Percentiles rank a stretch among this genome's conserved stretches.
These are phyloP conservation scores for Suaeda aralocaspica DNA, from an alignment of 148 eudicot genomes.

Conservation along the genomic window DNA sequence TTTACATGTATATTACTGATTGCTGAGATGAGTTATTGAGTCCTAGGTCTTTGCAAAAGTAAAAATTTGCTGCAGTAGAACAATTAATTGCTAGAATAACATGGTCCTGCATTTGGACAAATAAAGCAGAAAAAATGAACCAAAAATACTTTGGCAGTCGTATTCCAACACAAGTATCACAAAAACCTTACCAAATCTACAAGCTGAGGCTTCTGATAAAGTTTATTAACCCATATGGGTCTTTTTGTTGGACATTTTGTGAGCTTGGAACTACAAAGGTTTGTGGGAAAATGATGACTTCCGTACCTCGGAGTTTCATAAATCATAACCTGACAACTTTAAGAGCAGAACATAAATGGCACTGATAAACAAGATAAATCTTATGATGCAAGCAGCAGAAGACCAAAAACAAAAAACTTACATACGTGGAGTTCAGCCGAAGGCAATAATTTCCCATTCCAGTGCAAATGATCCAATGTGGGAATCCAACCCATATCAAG, in stretches of 20 bases:
- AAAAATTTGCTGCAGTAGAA: constrained; percentile 52
- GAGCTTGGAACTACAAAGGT: constrained; percentile 32
- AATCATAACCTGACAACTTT: constrained; percentile 57
- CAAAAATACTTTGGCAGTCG: not conserved
- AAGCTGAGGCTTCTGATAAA: constrained; percentile 42
- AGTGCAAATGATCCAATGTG: constrained; percentile 56
- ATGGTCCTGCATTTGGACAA: constrained; percentile 44
- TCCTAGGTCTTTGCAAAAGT: constrained; percentile 36
- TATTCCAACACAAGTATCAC: constrained; percentile 5
- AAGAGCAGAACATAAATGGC: constrained; percentile 25
- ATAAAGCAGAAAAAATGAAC: not conserved
- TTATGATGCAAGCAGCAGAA: constrained; percentile 20
- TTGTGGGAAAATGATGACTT: constrained; percentile 68
- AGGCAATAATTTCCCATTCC: constrained; percentile 38
- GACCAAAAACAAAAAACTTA: constrained; percentile 61
- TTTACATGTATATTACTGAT: constrained; percentile 43
- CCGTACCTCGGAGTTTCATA: constrained; percentile 81
- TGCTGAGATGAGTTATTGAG: constrained; percentile 25
- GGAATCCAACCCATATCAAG: constrained; percentile 46
- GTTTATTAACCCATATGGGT: constrained; percentile 76
- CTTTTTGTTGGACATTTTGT: constrained; percentile 31
- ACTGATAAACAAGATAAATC: constrained; percentile 16
- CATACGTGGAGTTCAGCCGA: constrained; percentile 91
- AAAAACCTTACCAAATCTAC: constrained; percentile 63
- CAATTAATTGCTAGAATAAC: constrained; percentile 70